These are phyloP conservation scores for Glycyrrhiza uralensis DNA, from an alignment of 306 rosid species.

Conservation along the genomic window DNA sequence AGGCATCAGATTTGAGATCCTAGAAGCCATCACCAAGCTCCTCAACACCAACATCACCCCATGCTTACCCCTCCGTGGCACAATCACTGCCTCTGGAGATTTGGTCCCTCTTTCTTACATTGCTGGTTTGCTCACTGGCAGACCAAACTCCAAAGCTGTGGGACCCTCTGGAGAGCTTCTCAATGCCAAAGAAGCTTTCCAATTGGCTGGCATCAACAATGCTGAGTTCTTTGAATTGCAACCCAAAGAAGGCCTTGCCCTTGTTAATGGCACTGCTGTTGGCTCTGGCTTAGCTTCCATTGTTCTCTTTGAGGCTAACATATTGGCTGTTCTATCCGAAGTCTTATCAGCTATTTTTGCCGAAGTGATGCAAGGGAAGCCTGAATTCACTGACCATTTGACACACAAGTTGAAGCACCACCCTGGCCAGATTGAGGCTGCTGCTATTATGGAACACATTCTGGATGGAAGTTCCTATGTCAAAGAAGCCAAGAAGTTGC, in stretches of 20 bases:
- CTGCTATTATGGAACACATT: constrained; percentile 92
- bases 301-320: constrained; percentile 74
- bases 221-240: constrained; percentile 74
- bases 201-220: constrained; percentile 48
- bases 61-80: constrained; percentile 80
- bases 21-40: constrained; percentile 73
- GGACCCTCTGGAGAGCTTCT: constrained; percentile 64
- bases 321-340: constrained; percentile 59
- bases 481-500: constrained; percentile 66
- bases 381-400: constrained; percentile 85
- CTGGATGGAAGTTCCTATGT: constrained; percentile 85
- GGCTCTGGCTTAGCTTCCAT: constrained; percentile 85
- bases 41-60: constrained; percentile 78
- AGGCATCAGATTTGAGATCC: constrained; percentile 79
- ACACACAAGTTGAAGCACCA: constrained; percentile 88
- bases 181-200: constrained; percentile 57
- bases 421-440: constrained; percentile 95
- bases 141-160: constrained; percentile 65
- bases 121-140: constrained; percentile 72
- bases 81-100: constrained; percentile 84
- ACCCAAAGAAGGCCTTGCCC: constrained; percentile 91
- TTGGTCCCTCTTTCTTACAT: constrained; percentile 88
- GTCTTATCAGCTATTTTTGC: constrained; percentile 72
- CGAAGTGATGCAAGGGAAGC: constrained; percentile 92
- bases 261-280: constrained; percentile 88